Percentiles rank a stretch among this genome's conserved stretches.
These are phyloP conservation scores for Trifolium dubium DNA, from an alignment of 306 rosid species.

Conservation along the genomic window DNA sequence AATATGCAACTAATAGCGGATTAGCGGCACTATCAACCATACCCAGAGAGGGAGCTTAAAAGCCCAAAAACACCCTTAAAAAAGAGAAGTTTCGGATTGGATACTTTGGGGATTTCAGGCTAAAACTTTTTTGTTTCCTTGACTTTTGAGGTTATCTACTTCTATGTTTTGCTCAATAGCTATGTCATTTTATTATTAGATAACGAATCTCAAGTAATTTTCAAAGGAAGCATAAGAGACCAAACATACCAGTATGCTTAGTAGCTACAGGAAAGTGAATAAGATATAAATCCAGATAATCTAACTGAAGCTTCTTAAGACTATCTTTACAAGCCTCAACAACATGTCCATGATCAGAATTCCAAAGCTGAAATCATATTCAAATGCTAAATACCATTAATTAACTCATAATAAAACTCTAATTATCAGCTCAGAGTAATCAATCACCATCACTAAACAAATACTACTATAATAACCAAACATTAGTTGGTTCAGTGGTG, in stretches of 20 bases:
- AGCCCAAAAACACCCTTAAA: not conserved
- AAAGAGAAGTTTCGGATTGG: not conserved
- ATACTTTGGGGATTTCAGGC: not conserved
- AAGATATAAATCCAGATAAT: constrained; percentile 84
- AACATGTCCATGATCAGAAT: constrained; percentile 95
- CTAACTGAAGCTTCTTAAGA: constrained; percentile 77
- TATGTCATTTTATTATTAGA: not conserved
- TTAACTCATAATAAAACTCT: constrained; percentile 20
- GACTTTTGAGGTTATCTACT: not conserved
- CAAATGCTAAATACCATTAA: constrained; percentile 21
- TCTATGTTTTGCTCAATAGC: not conserved
- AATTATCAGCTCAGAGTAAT: not conserved
- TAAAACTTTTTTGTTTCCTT: not conserved
- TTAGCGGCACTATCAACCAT: too few relatives aligned
- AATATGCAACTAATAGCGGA: not conserved
- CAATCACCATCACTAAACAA: not conserved
- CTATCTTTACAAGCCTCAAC: constrained; percentile 88
- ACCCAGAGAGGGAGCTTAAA: not conserved
- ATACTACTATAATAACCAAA: not conserved
- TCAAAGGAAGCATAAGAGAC: too few relatives aligned
- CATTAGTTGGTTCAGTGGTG: too few relatives aligned
- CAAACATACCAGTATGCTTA: constrained; percentile 66
- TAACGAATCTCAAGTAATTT: not conserved
- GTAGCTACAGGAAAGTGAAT: constrained; percentile 88
- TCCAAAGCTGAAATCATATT: constrained; percentile 79